Conservation (phyloP, 495 filamentous ascomycete species). For the Achaetomiella virescens region DNA sequence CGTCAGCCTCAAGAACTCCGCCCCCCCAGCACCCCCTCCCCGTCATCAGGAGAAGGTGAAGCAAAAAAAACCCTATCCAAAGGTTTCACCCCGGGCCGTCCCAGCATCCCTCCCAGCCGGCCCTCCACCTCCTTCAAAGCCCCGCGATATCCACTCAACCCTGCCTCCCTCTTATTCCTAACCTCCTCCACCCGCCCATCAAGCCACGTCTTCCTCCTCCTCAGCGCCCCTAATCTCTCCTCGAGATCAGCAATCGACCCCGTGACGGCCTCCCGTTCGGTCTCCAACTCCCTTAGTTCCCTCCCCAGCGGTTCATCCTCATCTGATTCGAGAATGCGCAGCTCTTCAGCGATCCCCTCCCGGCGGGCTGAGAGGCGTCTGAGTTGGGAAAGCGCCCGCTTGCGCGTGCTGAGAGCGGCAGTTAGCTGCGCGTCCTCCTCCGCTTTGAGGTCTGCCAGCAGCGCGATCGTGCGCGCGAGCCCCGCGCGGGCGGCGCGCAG, state of each 20-base stretch:
- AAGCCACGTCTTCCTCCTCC: conserved; percentile 55
- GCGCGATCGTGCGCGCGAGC: conserved; percentile 63
- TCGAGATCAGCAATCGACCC: conserved; percentile 56
- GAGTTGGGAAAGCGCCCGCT: conserved; percentile 54
- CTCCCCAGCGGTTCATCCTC: conserved; percentile 38
- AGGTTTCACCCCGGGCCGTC: conserved; percentile 43
- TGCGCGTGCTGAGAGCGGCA: conserved; percentile 49
- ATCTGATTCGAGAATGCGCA: conserved; percentile 35
- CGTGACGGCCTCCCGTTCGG: conserved; percentile 49
- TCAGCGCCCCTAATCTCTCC: conserved; percentile 60
- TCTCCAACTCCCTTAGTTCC: conserved; percentile 49
- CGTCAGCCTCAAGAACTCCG: conserved; percentile 52
- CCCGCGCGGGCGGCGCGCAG: conserved; percentile 64
- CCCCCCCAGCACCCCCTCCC: conserved; percentile 23
- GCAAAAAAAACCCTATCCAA: conserved; percentile 35
- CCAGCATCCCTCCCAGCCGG: conserved; percentile 72
- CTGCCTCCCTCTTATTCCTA: conserved; percentile 52
- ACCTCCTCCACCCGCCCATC: conserved; percentile 54
- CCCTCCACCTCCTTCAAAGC: conserved; percentile 66
- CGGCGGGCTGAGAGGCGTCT: conserved; percentile 53
- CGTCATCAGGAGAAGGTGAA: conserved; percentile 18
- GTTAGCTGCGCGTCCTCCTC: conserved; percentile 61
- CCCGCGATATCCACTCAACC: conserved; percentile 45
- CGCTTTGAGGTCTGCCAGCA: conserved; percentile 63
- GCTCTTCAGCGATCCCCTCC: conserved; percentile 37